Evolutionary conservation across 2,329 filamentous ascomycete genomes (phyloP).

Genomic region (Aspergillus quadricinctus): DNA sequence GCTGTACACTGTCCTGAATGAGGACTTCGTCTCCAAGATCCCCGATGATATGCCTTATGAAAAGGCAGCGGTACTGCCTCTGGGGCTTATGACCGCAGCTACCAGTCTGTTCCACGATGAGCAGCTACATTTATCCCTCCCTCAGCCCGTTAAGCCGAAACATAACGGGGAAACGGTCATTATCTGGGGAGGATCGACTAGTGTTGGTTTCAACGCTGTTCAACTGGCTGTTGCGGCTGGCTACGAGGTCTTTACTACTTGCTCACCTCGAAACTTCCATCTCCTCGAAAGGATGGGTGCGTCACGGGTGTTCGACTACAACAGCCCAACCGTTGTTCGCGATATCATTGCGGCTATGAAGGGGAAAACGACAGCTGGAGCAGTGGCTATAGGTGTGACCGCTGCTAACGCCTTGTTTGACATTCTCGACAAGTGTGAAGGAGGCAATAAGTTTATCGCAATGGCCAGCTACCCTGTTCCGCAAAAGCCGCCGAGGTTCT

Average conservation of each 20-base stretch:
- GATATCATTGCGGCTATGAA: too few relatives aligned
- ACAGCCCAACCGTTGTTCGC: background rate
- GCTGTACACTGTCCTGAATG: slow-evolving; percentile 14
- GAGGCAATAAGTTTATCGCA: too few relatives aligned
- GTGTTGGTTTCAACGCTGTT: background rate
- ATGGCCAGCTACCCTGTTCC: too few relatives aligned
- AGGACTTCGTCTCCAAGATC: slow-evolving; percentile 12
- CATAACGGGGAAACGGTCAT: too few relatives aligned
- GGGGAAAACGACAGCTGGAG: too few relatives aligned
- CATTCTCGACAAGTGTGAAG: too few relatives aligned
- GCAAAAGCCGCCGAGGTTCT: too few relatives aligned
- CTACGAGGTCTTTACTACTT: background rate
- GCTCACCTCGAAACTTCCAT: background rate
- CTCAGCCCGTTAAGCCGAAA: too few relatives aligned
- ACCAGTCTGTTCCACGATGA: slow-evolving; percentile 16
- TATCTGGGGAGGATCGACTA: slow-evolving; percentile 20
- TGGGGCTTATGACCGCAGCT: slow-evolving; percentile 19
- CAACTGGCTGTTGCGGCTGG: background rate
- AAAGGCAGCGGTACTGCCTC: slow-evolving; percentile 15
- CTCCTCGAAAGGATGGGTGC: background rate
- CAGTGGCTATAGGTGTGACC: too few relatives aligned
- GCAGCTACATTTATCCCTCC: slow-evolving; percentile 10
- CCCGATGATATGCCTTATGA: slow-evolving; percentile 13
- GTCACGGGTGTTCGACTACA: background rate
- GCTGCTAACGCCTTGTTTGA: too few relatives aligned